phyloP scores from a whole-genome alignment of 495 filamentous ascomycete species.

The Hypoxylon subgilvum region DNA sequence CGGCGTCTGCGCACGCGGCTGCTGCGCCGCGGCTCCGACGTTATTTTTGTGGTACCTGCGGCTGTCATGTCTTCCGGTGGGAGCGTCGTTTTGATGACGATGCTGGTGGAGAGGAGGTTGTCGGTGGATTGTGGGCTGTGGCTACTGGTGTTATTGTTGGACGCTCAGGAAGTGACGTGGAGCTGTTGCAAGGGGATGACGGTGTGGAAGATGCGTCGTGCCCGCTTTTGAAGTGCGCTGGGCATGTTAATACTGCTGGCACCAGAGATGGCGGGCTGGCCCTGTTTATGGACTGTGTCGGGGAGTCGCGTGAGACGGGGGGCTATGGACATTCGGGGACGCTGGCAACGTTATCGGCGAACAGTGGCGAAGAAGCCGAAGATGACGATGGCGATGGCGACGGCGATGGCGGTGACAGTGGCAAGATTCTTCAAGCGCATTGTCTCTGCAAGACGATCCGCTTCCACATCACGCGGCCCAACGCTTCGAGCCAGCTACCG shows the following conservation, averaged over 20 bases:
- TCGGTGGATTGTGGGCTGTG: constrained; percentile 43
- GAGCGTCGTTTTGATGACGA: constrained; percentile 12
- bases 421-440: constrained; percentile 41
- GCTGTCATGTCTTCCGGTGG: constrained; percentile 63
- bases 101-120: constrained; percentile 38
- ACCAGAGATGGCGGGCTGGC: constrained; percentile 66
- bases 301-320: constrained; percentile 7
- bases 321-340: no score
- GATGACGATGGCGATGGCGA: not conserved
- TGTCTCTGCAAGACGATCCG: constrained; percentile 51
- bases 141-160: constrained; percentile 42
- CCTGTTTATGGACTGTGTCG: constrained; percentile 50
- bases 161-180: not conserved
- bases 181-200: not conserved
- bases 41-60: constrained; percentile 73
- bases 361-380: not conserved
- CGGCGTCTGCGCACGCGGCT: not conserved
- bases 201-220: constrained; percentile 3
- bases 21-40: constrained; percentile 43
- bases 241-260: constrained; percentile 57
- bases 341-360: not conserved
- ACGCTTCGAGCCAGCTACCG: constrained; percentile 32
- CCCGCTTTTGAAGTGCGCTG: constrained; percentile 38
- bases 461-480: constrained; percentile 51
- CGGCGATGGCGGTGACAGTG: not conserved